phyloP scores from a whole-genome alignment of 148 eudicot genomes.

The Dianthus caryophyllus region DNA sequence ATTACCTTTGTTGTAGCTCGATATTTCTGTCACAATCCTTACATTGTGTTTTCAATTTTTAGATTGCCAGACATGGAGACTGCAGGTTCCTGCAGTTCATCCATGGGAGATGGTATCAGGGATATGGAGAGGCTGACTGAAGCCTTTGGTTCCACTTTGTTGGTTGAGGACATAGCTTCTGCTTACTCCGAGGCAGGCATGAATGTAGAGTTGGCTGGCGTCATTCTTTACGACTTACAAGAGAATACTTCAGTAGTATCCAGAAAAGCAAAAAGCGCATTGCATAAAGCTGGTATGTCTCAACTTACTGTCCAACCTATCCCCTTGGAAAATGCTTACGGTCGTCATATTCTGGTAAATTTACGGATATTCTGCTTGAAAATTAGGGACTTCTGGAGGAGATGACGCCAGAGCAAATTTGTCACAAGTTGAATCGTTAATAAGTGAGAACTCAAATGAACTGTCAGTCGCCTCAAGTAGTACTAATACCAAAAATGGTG shows the following conservation, averaged over 20 bases:
- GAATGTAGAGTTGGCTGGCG: slow-evolving; percentile 41
- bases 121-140: slow-evolving; percentile 58
- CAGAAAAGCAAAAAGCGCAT: slow-evolving; percentile 21
- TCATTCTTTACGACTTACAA: slow-evolving; percentile 39
- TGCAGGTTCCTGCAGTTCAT: slow-evolving; percentile 25
- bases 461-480: slow-evolving; percentile 11
- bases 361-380: neutral
- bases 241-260: slow-evolving; percentile 28
- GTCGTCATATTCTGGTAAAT: neutral
- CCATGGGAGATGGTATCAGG: slow-evolving; percentile 21
- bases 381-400: slow-evolving; percentile 2
- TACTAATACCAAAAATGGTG: slow-evolving; percentile 15
- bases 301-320: neutral
- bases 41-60: neutral
- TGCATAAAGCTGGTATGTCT: slow-evolving; percentile 6
- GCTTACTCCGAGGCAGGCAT: slow-evolving; percentile 57
- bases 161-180: slow-evolving; percentile 51
- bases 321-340: slow-evolving; percentile 2
- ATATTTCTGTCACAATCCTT: neutral
- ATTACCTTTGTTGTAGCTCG: neutral
- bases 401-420: slow-evolving; percentile 4
- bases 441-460: neutral
- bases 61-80: slow-evolving; percentile 25
- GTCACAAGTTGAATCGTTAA: slow-evolving; percentile 9
- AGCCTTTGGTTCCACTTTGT: slow-evolving; percentile 58